Evolutionary conservation across 768 basidiomycete genomes (phyloP), one percentile per base, ranked within the genome.

Genomic region (Lactarius evosmus): DNA sequence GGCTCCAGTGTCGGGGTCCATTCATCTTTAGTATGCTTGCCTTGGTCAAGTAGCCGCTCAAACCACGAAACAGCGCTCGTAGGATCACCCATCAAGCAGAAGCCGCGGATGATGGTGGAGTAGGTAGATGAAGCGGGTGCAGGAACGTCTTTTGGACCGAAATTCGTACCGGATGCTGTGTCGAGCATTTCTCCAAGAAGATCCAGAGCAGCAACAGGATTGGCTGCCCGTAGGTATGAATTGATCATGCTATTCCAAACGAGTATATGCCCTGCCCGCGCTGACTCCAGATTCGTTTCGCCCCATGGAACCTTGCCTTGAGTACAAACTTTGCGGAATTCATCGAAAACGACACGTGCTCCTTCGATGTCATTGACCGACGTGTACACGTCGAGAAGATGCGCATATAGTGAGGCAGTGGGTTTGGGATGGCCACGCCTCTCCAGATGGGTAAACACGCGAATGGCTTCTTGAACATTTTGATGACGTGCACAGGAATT

Each of bases 181-280:
- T 82, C 78, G 73, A 93, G 76, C 89, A 94, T 93, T 66, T 80
- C 74, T 60, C 89, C 85, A 46, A 95, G 75, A 2, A 94, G 73
- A 27, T 73, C 83, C 11, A 93, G 70, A 9, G 86, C 93, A 51
- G 81, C 82, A 25, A 83, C 84, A 0, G 88, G 80, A 56, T 84
- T 75, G 1, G 85, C 85, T 41, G 78, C 81, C 41, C 77, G 79
- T 78, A 95, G 87, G 73, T 90, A 87, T 0, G 85, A 81, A 54
- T 85, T 79, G 38, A 95, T 84, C 87, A 93, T 91, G 69, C 82
- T 78, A 67, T 91, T 89, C 84, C 85, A 93, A 2, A 87, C 76
- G 41, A 77, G 71, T 51, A 87, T 75, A 56, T 81, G 79, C 25
- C 75, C 74, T 33, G 64, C 30, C 55, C 68, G 58, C 56, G 61